Evolutionary conservation across 495 filamentous ascomycete species (phyloP), one percentile per base, ranked within the genome.

Genomic region (Penicillium crystallinum): DNA sequence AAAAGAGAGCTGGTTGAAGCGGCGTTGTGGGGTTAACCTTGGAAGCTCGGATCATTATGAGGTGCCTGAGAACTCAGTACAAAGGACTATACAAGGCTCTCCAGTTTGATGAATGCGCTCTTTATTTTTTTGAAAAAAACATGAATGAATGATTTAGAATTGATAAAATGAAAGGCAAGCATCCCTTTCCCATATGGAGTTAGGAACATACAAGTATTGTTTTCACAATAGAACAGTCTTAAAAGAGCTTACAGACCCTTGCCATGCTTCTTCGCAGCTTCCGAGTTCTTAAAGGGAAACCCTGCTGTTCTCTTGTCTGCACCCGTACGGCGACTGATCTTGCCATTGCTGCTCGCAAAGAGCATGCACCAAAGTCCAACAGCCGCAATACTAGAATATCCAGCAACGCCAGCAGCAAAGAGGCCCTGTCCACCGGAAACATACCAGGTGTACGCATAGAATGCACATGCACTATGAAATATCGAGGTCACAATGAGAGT

Each of bases 221-320:
- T n/a, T 6, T 27, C 39, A 27, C 12, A 21, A 41, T 4, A 4
- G n/a, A 19, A 23, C 34, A 23, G 23, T 21, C 15, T 38, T 18
- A 38, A 18, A 7, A 27, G n/a, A 19, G 43, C 23, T 25, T 53
- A 69, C 38, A 57, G 46, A n/a, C 44, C 39, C 63, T 72, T 73
- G 44, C 63, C 58, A 62, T 74, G 76, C 69, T 75, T 80, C 71
- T 84, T 86, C 41, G 75, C 78, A 42, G 81, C 81, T 52, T 77
- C 74, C 1, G 55, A 52, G 49, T 79, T 79, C 27, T 57, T 58
- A 58, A 79, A 95, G n/a, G 90, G 90, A 61, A 85, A 95, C 22
- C 87, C 86, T 52, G 85, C 81, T 12, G 81, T 89, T 61, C 87
- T 77, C 73, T 89, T 88, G 64, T 93, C 90, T 5, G 82, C 86